Base-by-base conservation (phyloP, 306 rosid genomes). In the Dalbergia oliveri region DNA sequence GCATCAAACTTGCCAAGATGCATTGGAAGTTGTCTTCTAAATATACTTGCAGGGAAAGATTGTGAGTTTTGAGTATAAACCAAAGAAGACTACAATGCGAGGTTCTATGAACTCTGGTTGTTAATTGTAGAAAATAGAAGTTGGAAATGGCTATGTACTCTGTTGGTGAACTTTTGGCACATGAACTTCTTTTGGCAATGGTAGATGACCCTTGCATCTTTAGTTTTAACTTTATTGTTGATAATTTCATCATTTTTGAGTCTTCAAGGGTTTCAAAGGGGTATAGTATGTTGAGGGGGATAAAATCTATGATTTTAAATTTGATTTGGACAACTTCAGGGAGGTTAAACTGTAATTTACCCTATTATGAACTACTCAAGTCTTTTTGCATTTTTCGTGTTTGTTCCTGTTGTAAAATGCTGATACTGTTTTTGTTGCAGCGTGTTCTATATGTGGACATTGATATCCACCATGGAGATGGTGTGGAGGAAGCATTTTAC, bases 401-500 rank as follows among this genome's bases (percentile, higher is more conserved):
- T 54, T 50, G 44, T 53, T 44, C 71, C 54, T 78, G 15, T 57
- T 37, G 56, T 69, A 41, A 70, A 18, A 49, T 76, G 64, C 68
- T 68, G 41, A 51, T 68, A 21, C 53, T 50, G 13, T 82, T 59
- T 47, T 41, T 84, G n/a, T 63, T 77, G 91, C 91, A 93, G 97
- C 95, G 96, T 69, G 97, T 93, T 85, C 84, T 92, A 67, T 92
- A 92, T 69, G 95, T 92, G 81, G 97, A 92, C 82, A 92, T 92
- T 63, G 97, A 92, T 80, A 92, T 92, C 69, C 97, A 92, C 88
- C 97, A 92, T 71, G 97, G 97, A 54, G 97, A 92, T 43, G 95
- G 97, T 59, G 97, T 92, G 35, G 97, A 92, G 84, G 97, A 92
- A 87, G 97, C 97, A 13, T 92, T 92, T 85, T 92, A 92, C 87